Conservation (phyloP, 768 basidiomycete species). For the Kwoniella newhampshirensis region DNA sequence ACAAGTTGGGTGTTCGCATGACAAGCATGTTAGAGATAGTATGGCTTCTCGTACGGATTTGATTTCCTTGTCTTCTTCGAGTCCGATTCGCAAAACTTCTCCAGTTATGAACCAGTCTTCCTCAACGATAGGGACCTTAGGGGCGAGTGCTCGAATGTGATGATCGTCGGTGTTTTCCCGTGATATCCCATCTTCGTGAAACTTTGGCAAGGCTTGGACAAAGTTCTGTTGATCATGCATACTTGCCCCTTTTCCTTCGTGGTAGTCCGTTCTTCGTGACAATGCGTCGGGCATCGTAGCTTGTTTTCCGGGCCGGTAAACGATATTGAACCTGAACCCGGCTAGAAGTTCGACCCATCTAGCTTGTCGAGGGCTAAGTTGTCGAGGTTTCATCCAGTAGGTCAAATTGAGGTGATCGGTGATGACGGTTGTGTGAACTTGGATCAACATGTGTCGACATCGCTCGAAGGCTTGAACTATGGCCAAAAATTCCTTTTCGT, state of each 20-base stretch:
- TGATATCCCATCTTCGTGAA: too few relatives aligned
- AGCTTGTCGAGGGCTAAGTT: conserved; percentile 57
- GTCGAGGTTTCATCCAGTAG: conserved; percentile 30
- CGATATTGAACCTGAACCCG: conserved; percentile 18
- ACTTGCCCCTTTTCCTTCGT: background rate
- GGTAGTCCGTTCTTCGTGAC: conserved; percentile 12
- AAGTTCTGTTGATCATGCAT: too few relatives aligned
- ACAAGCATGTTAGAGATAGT: too few relatives aligned
- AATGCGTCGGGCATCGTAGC: conserved; percentile 21
- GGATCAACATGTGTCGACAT: conserved; percentile 14
- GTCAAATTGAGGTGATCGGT: conserved; percentile 6
- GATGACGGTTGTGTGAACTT: background rate
- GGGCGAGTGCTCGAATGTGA: too few relatives aligned
- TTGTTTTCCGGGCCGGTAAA: conserved; percentile 23
- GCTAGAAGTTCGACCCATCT: conserved; percentile 53
- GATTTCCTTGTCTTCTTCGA: too few relatives aligned
- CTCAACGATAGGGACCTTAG: too few relatives aligned
- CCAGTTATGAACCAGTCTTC: too few relatives aligned
- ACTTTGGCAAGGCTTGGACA: conserved; percentile 2
- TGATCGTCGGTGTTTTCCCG: too few relatives aligned
- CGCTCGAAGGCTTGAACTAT: conserved; percentile 52
- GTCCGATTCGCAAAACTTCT: too few relatives aligned
- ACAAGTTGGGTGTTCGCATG: too few relatives aligned
- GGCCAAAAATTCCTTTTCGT: conserved; percentile 60
- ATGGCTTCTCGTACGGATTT: too few relatives aligned